Conservation (phyloP, 495 filamentous ascomycete species). For the Tuber umbilicatum region DNA sequence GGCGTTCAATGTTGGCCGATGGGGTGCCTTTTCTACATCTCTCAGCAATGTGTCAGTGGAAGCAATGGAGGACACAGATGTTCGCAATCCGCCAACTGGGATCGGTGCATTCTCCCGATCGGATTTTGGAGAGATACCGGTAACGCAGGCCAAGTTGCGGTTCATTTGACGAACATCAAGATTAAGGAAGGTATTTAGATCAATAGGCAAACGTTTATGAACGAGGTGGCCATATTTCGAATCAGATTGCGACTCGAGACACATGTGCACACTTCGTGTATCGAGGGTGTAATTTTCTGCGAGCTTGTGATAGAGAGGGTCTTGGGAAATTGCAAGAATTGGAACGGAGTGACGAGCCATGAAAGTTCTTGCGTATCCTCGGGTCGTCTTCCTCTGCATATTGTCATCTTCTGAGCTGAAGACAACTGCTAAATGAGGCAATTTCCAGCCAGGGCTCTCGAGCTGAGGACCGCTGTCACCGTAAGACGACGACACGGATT, state of each 20-base stretch:
- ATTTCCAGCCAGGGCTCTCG: constrained; percentile 53
- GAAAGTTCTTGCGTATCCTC: constrained; percentile 54
- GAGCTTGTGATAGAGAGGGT: constrained; percentile 49
- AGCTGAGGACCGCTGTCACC: constrained; percentile 49
- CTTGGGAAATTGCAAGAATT: constrained; percentile 61
- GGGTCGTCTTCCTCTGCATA: constrained; percentile 46
- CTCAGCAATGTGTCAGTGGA: constrained; percentile 37
- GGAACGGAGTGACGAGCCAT: constrained; percentile 61
- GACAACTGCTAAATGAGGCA: constrained; percentile 66
- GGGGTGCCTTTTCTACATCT: constrained; percentile 40
- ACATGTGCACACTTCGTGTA: constrained; percentile 58
- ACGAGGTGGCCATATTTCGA: constrained; percentile 49
- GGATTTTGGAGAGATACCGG: constrained; percentile 42
- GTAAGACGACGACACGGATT: constrained; percentile 46
- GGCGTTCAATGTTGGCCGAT: constrained; percentile 24
- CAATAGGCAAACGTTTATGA: constrained; percentile 60
- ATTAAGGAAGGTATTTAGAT: constrained; percentile 63
- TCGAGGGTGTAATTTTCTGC: constrained; percentile 49
- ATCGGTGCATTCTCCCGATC: constrained; percentile 26
- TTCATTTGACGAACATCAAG: constrained; percentile 70
- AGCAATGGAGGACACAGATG: constrained; percentile 26
- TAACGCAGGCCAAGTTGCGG: constrained; percentile 63
- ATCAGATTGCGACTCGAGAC: constrained; percentile 57
- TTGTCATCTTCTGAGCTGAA: constrained; percentile 57
- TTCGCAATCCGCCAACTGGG: constrained; percentile 32